Base-by-base conservation (phyloP, 2,329 filamentous ascomycete genomes). In the Arthrocladium fulminans region DNA sequence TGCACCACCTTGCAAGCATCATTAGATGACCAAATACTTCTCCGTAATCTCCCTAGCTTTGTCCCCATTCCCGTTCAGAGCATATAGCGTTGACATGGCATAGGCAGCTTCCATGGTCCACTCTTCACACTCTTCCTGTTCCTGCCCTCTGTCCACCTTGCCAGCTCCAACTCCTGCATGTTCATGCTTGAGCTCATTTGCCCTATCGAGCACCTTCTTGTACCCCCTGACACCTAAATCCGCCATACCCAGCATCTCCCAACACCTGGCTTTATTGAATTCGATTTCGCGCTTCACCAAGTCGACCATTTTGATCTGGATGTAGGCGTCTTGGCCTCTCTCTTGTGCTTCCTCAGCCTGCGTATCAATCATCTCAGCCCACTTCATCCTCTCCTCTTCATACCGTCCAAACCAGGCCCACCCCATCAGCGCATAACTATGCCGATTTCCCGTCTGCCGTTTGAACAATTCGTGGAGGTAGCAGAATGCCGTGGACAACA, bases 401-500 rank as follows among this genome's bases (percentile, higher is more conserved):
- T 94, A 94, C 29, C 79, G 72, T 49, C 83, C 79, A 49, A 97
- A 67, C 59, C 95, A 96, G 0, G 82, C 73, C 44, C 96, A 75
- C 0, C 88, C 92, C 63, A 97, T 89, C 54, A 87, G 74, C 35
- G 96, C 80, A 34, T 88, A 79, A 61, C 86, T 90, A 62, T 97
- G 90, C 1, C 92, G 75, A 62, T 97, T 97, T 41, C 90, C 87
- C 0, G 84, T 82, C 64, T 94, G 87, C 2, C 90, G 79, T 65
- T 97, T 96, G 60, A 96, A 76, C 0, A 85, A 83, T 63, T 92
- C 85, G 63, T 96, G 87, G 32, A 96, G 78, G 64, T 95, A 97
- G 24, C 83, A 83, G 10, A 92, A 76, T 0, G 83, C 88, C 20
- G 96, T 82, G 57, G 80, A 85, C 9, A 98, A 76, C 53, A 88